Evolutionary conservation across 495 filamentous ascomycete species (phyloP), one percentile per base, ranked within the genome.

Genomic region (Pyronema domesticum): DNA sequence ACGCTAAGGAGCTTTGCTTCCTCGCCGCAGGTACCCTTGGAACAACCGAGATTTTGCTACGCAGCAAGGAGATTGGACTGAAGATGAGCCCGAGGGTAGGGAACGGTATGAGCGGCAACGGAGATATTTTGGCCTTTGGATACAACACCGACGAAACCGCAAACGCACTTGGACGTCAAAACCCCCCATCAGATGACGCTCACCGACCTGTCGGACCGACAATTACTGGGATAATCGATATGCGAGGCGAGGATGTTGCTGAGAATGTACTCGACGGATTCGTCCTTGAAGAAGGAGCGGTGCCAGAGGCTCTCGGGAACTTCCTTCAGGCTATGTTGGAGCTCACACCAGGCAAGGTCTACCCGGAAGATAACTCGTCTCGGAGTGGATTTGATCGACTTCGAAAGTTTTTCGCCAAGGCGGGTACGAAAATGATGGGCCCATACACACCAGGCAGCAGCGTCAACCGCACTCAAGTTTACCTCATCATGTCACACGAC

Each of bases 401-500:
- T 9, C 70, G 71, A 50, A 71, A 70, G 10, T 66, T 70, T 6
- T 59, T 79, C 14, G 69, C 74, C 13, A 69, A 71, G 7, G 64
- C 71, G 4, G 74, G 73, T 39, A 76, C 34, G 34, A 19, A 18
- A n/a, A 65, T 82, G 34, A 56, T 78, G 1, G 80, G 80, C 0
- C 75, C 79, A 0, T 82, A 80, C 55, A 72, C 67, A 53, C 61
- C 63, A 15, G 70, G 72, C 36, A 76, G 79, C 11, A 73, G 74
- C 23, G 61, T 80, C 1, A 74, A 76, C 58, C 74, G 67, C 51
- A 85, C 79, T 0, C 76, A 81, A 58, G 71, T 77, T 6, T 83
- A 82, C 65, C 68, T 83, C n/a, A 73, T 82, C 55, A 83, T 85
- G 81, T 78, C 74, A 6, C 80, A 84, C 57, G 81, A 82, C 57